phyloP scores from a whole-genome alignment of 2,329 filamentous ascomycete genomes.

The Aspergillus brunneoviolaceus region DNA sequence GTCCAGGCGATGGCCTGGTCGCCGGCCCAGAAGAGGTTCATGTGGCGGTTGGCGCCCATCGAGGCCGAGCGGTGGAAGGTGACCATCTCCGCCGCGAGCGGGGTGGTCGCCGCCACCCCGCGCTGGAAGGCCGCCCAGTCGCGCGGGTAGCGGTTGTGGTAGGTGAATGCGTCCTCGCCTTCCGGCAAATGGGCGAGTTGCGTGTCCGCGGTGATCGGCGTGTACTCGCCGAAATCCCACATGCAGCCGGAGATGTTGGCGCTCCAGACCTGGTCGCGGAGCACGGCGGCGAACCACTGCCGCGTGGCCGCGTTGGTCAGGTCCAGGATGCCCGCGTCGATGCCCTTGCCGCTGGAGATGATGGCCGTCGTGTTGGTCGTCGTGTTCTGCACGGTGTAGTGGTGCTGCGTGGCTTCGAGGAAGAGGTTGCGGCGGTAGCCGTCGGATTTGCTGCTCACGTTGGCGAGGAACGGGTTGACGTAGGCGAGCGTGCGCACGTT shows the following conservation, averaged over 20 bases:
- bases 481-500: no score
- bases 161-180: conserved; percentile 19
- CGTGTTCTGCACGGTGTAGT: conserved; percentile 28
- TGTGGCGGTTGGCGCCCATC: conserved; percentile 32
- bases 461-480: not conserved
- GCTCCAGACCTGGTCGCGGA: conserved; percentile 19
- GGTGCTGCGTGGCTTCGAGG: not conserved
- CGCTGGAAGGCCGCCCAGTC: no score
- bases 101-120: no score
- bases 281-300: conserved; percentile 34
- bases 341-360: conserved; percentile 38
- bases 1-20: conserved; percentile 38
- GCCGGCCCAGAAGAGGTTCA: conserved; percentile 42
- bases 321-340: conserved; percentile 39
- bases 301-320: conserved; percentile 35
- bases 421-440: not conserved
- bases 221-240: conserved; percentile 41
- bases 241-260: conserved; percentile 36
- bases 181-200: conserved; percentile 16
- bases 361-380: conserved; percentile 34
- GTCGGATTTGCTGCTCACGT: not conserved
- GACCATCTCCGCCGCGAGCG: not conserved
- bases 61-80: conserved; percentile 38
- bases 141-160: no score
- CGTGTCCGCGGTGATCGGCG: conserved; percentile 29